These are phyloP conservation scores for Debaryomyces sp. DNA, from an alignment of 1,139 yeast genomes.

Conservation along the genomic window DNA sequence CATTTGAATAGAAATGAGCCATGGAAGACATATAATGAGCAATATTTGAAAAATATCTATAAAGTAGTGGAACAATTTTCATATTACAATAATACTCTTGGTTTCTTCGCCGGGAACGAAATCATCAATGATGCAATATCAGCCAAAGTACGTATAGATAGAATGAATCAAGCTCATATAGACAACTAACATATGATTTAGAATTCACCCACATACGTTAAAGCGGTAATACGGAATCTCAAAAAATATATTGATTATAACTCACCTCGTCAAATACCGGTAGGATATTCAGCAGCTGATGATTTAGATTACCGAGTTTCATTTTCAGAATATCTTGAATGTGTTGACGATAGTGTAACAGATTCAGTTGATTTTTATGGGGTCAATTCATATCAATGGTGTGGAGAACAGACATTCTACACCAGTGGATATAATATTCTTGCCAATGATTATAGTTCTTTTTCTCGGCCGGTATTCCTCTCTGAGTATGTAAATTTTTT, in stretches of 20 bases:
- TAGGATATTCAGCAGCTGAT: slow-evolving; percentile 81
- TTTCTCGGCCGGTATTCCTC: slow-evolving; percentile 77
- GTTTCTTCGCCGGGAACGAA: slow-evolving; percentile 95
- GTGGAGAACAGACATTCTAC: slow-evolving; percentile 83
- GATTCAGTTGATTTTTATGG: slow-evolving; percentile 91
- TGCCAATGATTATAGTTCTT: slow-evolving; percentile 69
- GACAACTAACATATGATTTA: slow-evolving; percentile 15
- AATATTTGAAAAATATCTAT: slow-evolving; percentile 75
- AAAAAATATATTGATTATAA: slow-evolving; percentile 66
- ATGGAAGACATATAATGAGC: slow-evolving; percentile 73
- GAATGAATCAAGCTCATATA: background rate
- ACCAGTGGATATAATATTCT: slow-evolving; percentile 81
- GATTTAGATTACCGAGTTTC: slow-evolving; percentile 76
- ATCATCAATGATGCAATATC: slow-evolving; percentile 79
- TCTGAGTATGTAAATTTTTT: slow-evolving; percentile 63
- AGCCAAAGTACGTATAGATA: slow-evolving; percentile 52
- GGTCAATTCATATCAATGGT: slow-evolving; percentile 96
- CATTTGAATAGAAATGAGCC: slow-evolving; percentile 89
- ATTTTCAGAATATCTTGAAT: slow-evolving; percentile 79
- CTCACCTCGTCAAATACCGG: slow-evolving; percentile 72
- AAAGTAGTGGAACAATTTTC: slow-evolving; percentile 82
- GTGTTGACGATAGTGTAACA: slow-evolving; percentile 57
- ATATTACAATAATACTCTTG: slow-evolving; percentile 83
- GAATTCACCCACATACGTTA: slow-evolving; percentile 68
- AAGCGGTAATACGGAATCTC: slow-evolving; percentile 79